Conservation (phyloP, 2,329 filamentous ascomycete genomes). For the Cytospora mali region DNA sequence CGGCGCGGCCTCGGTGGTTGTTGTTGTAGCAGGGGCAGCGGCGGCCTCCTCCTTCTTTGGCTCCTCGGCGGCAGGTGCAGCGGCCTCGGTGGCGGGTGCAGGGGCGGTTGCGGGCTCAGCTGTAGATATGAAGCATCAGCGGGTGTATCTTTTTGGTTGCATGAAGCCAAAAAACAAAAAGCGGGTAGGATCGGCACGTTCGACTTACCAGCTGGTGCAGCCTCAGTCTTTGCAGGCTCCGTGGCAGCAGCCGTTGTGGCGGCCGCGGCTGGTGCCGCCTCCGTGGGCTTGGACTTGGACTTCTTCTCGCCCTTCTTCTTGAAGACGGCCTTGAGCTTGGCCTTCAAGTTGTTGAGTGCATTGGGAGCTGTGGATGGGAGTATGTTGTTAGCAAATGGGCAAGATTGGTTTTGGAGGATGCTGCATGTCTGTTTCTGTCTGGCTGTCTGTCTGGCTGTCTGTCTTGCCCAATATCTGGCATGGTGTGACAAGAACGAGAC, state of each 20-base stretch:
- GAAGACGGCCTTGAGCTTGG: conserved; percentile 57
- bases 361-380: conserved; percentile 44
- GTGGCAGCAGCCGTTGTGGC: conserved; percentile 35
- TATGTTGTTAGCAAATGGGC: conserved; percentile 28
- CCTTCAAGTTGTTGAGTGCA: conserved; percentile 58
- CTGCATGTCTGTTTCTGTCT: no score
- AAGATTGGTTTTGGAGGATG: no score
- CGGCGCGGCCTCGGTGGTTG: conserved; percentile 34
- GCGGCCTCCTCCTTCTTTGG: conserved; percentile 32
- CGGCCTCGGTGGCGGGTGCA: conserved; percentile 27
- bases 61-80: conserved; percentile 33
- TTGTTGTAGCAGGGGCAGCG: conserved; percentile 28
- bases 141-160: neutral
- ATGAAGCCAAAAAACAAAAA: no score
- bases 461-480: conserved; percentile 1
- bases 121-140: conserved; percentile 10
- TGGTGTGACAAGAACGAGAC: conserved; percentile 16
- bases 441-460: no score
- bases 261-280: conserved; percentile 33
- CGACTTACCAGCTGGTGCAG: conserved; percentile 37
- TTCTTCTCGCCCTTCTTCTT: conserved; percentile 49
- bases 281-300: conserved; percentile 33
- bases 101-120: conserved; percentile 29
- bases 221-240: conserved; percentile 43
- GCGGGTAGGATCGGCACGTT: neutral